Evolutionary conservation across 345 rosid genomes (phyloP), one percentile per base, ranked within the genome.

Genomic region (Eucalyptus marginata): DNA sequence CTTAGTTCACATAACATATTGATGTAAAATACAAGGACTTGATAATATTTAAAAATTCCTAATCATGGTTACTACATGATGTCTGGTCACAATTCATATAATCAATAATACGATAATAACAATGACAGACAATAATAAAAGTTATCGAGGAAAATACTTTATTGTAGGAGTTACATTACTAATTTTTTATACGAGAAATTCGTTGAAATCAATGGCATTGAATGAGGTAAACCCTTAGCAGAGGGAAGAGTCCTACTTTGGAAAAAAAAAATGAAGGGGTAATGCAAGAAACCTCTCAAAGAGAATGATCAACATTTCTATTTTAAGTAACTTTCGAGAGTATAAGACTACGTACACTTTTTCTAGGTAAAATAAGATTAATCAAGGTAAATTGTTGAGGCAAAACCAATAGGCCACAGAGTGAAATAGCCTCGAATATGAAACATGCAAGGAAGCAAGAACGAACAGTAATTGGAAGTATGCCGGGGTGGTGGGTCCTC

Each of bases 161-260:
- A 62, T 29, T 62, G 3, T 7, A 62, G 31, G 33, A 7, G 31
- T 62, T 29, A 7, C 17, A n/a, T 7, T n/a, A 31, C 20, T 64
- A 7, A n/a, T 64, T 14, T 64, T 16, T 8, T 0, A 62, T 62
- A 56, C 3, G 8, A 29, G 3, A 64, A n/a, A 64, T 31, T 62
- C 76, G 16, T 64, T 8, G 76, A n/a, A n/a, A 0, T n/a, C 76
- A n/a, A n/a, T 14, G 36, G 76, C 17, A 13, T 8, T 8, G 62
- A n/a, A n/a, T 15, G 76, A 64, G 18, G 76, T 15, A n/a, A n/a
- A 17, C 36, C 17, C 3, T 15, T n/a, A 13, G 5, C 9, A 0
- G 10, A 14, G 10, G 71, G 76, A 64, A 64, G 76, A 64, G 17
- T n/a, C 20, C 76, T 9, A 56, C 62, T 56, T 56, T 12, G 62